Conservation (phyloP, 805 yeast genomes). For the Kuraishia piskuri region DNA sequence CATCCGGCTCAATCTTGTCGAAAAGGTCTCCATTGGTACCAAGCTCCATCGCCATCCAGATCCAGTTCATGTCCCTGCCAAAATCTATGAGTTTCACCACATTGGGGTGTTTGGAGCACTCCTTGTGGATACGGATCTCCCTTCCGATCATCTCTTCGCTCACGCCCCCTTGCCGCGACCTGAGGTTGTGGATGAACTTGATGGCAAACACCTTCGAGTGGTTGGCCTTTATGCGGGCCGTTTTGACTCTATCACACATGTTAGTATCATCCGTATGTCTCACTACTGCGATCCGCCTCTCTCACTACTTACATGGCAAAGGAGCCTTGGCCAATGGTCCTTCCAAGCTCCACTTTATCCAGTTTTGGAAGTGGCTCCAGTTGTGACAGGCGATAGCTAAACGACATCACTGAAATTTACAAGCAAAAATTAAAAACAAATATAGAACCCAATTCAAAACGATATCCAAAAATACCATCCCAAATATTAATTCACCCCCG, state of each 20-base stretch:
- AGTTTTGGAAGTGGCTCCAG: constrained; percentile 39
- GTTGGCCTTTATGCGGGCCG: constrained; percentile 30
- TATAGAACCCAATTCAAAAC: too few species aligned
- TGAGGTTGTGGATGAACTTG: constrained; percentile 39
- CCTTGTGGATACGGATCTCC: constrained; percentile 53
- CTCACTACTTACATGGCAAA: constrained; percentile 41
- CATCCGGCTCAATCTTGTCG: constrained; percentile 71
- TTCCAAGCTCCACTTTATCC: constrained; percentile 35
- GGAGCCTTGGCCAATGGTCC: constrained; percentile 58
- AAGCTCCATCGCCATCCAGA: constrained; percentile 59
- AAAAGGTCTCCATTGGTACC: constrained; percentile 73
- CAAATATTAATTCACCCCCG: too few species aligned
- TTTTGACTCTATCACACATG: constrained; percentile 30
- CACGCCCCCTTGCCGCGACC: constrained; percentile 23
- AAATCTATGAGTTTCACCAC: constrained; percentile 46
- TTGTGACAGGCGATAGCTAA: constrained; percentile 30
- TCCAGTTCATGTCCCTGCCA: constrained; percentile 46
- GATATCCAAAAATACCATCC: too few species aligned
- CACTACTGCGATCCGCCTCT: background rate
- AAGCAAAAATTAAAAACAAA: too few species aligned
- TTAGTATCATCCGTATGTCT: background rate
- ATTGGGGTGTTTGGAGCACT: constrained; percentile 51
- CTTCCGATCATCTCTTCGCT: constrained; percentile 28
- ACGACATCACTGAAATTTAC: background rate
- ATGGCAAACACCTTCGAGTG: constrained; percentile 41